Evolutionary conservation across 2,329 filamentous ascomycete genomes (phyloP).

Genomic region (Thelonectria blattea): DNA sequence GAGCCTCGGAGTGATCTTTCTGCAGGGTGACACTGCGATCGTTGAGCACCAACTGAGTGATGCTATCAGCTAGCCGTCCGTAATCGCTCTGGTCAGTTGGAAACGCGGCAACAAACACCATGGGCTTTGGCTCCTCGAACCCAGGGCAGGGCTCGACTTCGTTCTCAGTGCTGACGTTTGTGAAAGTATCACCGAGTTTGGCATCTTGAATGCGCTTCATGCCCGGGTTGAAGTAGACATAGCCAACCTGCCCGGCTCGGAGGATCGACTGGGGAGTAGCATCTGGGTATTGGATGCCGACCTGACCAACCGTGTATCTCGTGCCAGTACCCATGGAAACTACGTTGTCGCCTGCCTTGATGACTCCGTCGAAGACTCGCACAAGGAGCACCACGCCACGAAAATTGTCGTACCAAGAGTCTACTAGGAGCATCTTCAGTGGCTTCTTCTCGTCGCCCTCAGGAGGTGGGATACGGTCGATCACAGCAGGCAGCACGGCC

Average conservation of each 20-base stretch:
- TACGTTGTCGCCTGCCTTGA: conserved; percentile 84
- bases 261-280: conserved; percentile 81
- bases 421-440: conserved; percentile 84
- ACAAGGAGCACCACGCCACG: conserved; percentile 92
- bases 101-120: conserved; percentile 98
- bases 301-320: conserved; percentile 93
- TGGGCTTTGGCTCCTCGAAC: conserved; percentile 96
- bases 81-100: conserved; percentile 92
- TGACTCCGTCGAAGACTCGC: conserved; percentile 84
- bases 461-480: conserved; percentile 84
- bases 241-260: conserved; percentile 92
- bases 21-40: conserved; percentile 92
- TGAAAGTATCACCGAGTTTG: conserved; percentile 95
- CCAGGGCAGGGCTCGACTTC: conserved; percentile 82
- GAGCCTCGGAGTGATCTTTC: conserved; percentile 92
- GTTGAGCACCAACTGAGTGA: conserved; percentile 91
- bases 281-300: conserved; percentile 93
- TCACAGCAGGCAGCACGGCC: conserved; percentile 81
- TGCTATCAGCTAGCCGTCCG: conserved; percentile 87
- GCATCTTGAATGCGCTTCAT: conserved; percentile 98
- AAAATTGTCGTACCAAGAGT: conserved; percentile 98
- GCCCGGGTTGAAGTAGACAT: conserved; percentile 95
- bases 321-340: conserved; percentile 85
- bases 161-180: conserved; percentile 77
- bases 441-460: conserved; percentile 75